Evolutionary conservation across 148 eudicot genomes (phyloP).

Genomic region (Cornus florida): DNA sequence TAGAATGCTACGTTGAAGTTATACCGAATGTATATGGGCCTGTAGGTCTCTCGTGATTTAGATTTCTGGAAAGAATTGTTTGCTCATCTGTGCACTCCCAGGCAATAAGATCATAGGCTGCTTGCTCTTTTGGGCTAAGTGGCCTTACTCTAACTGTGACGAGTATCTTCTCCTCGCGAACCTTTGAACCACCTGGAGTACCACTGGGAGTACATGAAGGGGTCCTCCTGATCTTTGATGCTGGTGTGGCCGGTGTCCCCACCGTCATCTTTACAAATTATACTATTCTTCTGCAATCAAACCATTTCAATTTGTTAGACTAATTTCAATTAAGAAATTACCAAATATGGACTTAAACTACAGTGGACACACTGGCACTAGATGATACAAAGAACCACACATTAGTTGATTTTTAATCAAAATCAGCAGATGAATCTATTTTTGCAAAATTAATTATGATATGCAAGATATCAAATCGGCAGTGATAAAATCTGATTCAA

Average conservation of each 20-base stretch:
- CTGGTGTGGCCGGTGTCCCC: conserved; percentile 62
- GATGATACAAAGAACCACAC: background rate
- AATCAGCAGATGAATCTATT: background rate
- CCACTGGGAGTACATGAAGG: conserved; percentile 65
- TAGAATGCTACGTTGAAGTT: background rate
- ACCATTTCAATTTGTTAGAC: background rate
- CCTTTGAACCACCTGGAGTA: conserved; percentile 68
- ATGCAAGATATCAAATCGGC: background rate
- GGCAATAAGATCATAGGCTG: conserved; percentile 86
- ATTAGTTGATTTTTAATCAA: background rate
- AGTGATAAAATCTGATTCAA: background rate
- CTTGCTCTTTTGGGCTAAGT: conserved; percentile 70
- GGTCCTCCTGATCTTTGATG: conserved; percentile 57
- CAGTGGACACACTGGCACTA: background rate
- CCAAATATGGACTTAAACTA: background rate
- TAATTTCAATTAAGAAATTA: background rate
- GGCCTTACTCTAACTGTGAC: conserved; percentile 95
- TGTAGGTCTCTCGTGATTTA: conserved; percentile 58
- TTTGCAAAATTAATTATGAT: background rate
- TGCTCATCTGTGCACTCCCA: conserved; percentile 79
- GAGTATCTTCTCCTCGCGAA: conserved; percentile 77
- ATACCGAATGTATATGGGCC: conserved; percentile 78
- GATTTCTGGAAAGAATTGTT: conserved; percentile 65
- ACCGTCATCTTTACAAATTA: conserved; percentile 27
- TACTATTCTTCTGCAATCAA: background rate